Evolutionary conservation across 257 asterid genomes (phyloP), one percentile per base, ranked within the genome.

Genomic region (Eucommia ulmoides): DNA sequence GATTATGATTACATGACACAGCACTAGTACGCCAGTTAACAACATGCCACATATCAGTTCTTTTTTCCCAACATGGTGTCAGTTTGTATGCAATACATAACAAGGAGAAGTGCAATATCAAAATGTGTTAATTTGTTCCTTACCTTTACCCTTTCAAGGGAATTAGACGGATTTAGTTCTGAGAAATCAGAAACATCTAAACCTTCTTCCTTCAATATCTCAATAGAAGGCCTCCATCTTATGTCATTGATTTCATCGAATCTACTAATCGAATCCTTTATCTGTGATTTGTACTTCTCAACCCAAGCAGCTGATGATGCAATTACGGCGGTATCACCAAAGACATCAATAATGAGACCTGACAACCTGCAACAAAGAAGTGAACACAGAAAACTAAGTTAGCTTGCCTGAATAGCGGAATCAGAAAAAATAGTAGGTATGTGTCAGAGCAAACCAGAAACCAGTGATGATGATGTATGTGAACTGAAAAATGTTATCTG

Each of bases 281-380:
- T 83, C 26, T 74, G 77, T 41, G 74, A 69, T 73, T 75, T 78
- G 81, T 85, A 83, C 75, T 73, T 89, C 71, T 89, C 96, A 59
- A 85, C 92, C 96, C 94, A 89, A 49, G 96, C 98, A 38, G 98
- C 96, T 8, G 96, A 85, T 56, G 98, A 89, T 49, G 94, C 98
- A 53, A 89, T 57, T 54, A 89, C 98, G 21, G 98, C 96, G 66
- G 78, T 73, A 57, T 83, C 86, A 71, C 96, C 94, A 58, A 85
- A 85, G 33, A 89, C 45, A 63, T 88, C 97, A 59, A 88, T 72
- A 53, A 88, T 80, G 52, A 89, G 93, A 44, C 98, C 94, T 24
- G 98, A 89, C 65, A 89, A 75, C 79, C 96, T 89, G 82, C 67
- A 76, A 24, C 45, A 48, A 20, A 47, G 14, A 49, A 35, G 38